Percentiles rank a stretch among this genome's conserved stretches.
Conservation (phyloP, 805 yeast genomes). For the Candida nitratophila region DNA sequence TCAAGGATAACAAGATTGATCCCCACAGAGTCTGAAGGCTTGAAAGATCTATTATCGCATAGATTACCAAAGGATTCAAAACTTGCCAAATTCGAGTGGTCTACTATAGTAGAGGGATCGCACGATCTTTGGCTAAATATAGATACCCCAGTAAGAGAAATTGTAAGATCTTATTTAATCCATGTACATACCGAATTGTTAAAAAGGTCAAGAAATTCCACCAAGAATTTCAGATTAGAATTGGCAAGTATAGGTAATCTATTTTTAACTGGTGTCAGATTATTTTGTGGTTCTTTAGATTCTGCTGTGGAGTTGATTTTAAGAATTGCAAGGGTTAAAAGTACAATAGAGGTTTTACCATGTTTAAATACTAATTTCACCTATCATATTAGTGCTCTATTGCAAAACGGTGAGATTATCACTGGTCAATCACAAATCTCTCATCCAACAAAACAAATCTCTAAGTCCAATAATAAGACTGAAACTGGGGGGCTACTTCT, state of each 20-base stretch:
- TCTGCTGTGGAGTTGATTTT: conserved; percentile 72
- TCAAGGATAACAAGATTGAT: conserved; percentile 73
- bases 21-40: conserved; percentile 37
- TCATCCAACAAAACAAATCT: conserved; percentile 50
- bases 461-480: neutral
- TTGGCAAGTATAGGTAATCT: conserved; percentile 82
- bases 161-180: conserved; percentile 68
- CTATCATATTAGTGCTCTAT: conserved; percentile 74
- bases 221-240: conserved; percentile 61
- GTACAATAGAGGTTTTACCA: conserved; percentile 55
- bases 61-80: conserved; percentile 42
- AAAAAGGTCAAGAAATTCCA: conserved; percentile 51
- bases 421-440: conserved; percentile 93
- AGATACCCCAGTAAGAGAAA: conserved; percentile 56
- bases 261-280: conserved; percentile 72
- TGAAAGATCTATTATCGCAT: conserved; percentile 35
- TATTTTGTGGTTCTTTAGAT: conserved; percentile 79
- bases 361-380: conserved; percentile 81
- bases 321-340: conserved; percentile 54
- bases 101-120: conserved; percentile 66
- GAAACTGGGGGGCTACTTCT: neutral
- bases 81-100: conserved; percentile 70
- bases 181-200: conserved; percentile 73
- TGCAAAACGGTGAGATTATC: conserved; percentile 62
- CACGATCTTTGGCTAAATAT: conserved; percentile 63